Conservation (phyloP, 2,329 filamentous ascomycete genomes). For the Botrytis elliptica region DNA sequence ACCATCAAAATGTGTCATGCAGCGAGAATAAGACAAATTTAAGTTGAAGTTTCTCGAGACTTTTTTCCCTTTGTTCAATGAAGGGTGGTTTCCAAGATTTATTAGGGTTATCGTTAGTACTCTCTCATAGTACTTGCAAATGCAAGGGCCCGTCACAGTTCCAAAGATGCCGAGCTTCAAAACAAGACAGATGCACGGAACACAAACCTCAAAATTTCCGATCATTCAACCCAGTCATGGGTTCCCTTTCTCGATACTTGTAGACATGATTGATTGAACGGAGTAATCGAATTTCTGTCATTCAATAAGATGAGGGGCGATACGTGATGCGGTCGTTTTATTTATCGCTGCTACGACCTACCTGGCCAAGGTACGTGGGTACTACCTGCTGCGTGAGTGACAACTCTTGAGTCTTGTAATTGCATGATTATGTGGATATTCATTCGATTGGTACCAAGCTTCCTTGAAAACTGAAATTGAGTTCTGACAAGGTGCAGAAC, state of each 20-base stretch:
- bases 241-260: neutral
- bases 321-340: neutral
- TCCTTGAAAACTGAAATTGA: neutral
- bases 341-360: neutral
- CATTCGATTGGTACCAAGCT: neutral
- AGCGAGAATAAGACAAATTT: neutral
- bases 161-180: neutral
- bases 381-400: neutral
- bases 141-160: constrained; percentile 3
- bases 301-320: neutral
- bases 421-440: neutral
- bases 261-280: too few relatives aligned
- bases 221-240: constrained; percentile 18
- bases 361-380: neutral
- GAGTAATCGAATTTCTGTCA: neutral
- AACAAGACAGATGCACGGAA: neutral
- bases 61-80: neutral
- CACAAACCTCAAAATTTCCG: constrained; percentile 8
- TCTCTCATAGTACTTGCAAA: neutral
- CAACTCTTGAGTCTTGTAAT: neutral
- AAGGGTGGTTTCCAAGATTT: neutral
- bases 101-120: neutral
- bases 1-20: neutral
- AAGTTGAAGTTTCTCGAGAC: neutral
- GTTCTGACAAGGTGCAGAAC: neutral